Base-by-base conservation (phyloP, 1,284 basidiomycete species). In the Trametes hirsuta region DNA sequence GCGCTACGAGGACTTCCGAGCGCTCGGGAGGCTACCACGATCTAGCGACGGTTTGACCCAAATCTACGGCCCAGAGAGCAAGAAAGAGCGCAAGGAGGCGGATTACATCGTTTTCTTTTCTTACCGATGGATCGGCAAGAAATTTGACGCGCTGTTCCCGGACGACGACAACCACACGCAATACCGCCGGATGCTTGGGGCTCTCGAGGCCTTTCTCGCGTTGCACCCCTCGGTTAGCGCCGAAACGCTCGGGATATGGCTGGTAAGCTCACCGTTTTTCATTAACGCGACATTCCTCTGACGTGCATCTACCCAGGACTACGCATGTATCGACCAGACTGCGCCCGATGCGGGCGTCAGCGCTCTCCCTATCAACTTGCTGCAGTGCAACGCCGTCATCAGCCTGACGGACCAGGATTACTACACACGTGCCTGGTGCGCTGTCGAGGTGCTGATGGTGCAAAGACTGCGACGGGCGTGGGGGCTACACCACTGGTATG, bases 401-500 rank as follows among this genome's bases (percentile, higher is more conserved):
- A 53, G 52, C 52, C 35, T 53, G 22, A 14, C 37, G 5, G 52
- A 53, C 52, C 42, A 46, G 6, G 24, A 21, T 4, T 53, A 53
- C 42, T 53, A 53, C 52, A 45, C 52, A 15, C 52, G 52, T 12
- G 42, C 52, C 35, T 53, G 42, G 52, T 53, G 52, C 22, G 35
- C 42, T 5, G 21, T 53, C 40, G 52, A 46, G 34, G 52, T 46
- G 51, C n/a, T 45, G 18, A 53, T 46, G 10, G 42, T 24, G 22
- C 42, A 46, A 21, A 37, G 21, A 14, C 12, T 53, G 42, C 52
- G 52, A 2, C 15, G 12, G 21, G 34, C 52, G 42, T 53, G 52
- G 52, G 42, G 42, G 1, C 30, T 46, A 21, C 52, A 53, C 8
- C 8, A 21, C 4, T 53, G 52, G 52, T 53, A 46, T 22, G 42